Percentiles rank a stretch among this genome's conserved stretches.
Conservation (phyloP, 768 basidiomycete species). For the Guyanaporus albipodus region DNA sequence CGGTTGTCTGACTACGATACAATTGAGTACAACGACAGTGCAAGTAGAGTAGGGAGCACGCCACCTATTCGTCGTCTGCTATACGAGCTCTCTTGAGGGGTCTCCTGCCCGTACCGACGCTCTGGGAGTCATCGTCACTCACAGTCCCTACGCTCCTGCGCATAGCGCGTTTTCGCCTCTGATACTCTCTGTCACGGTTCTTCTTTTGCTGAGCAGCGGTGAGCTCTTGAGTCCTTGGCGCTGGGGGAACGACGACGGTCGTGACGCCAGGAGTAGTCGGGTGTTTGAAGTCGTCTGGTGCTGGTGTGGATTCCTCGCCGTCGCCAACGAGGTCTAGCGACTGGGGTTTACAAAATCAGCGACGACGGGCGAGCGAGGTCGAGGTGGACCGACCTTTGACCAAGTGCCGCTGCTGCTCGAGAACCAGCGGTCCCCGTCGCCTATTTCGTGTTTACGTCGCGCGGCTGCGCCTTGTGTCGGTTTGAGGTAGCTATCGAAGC, state of each 20-base stretch:
- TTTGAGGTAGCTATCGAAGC: constrained; percentile 85
- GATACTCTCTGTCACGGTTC: constrained; percentile 76
- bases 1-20: constrained; percentile 1
- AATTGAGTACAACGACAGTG: constrained; percentile 3
- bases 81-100: constrained; percentile 66
- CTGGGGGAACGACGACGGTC: constrained; percentile 74
- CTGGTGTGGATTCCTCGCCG: constrained; percentile 56
- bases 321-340: constrained; percentile 74
- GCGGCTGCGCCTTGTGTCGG: constrained; percentile 48
- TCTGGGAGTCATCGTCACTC: constrained; percentile 67
- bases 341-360: constrained; percentile 35
- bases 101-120: constrained; percentile 46
- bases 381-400: constrained; percentile 52
- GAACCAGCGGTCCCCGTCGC: constrained; percentile 76
- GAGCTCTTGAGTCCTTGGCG: constrained; percentile 62
- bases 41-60: constrained; percentile 4
- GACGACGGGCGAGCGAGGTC: neutral
- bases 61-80: constrained; percentile 57
- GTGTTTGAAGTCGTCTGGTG: constrained; percentile 63
- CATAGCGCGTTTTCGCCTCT: constrained; percentile 67
- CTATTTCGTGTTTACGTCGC: constrained; percentile 70
- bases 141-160: constrained; percentile 61
- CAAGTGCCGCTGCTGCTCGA: constrained; percentile 77
- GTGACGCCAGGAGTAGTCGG: constrained; percentile 70
- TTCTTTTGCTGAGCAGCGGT: constrained; percentile 73